Evolutionary conservation across 2,329 filamentous ascomycete genomes (phyloP), one percentile per base, ranked within the genome.

Genomic region (Trichoderma afroharzianum): DNA sequence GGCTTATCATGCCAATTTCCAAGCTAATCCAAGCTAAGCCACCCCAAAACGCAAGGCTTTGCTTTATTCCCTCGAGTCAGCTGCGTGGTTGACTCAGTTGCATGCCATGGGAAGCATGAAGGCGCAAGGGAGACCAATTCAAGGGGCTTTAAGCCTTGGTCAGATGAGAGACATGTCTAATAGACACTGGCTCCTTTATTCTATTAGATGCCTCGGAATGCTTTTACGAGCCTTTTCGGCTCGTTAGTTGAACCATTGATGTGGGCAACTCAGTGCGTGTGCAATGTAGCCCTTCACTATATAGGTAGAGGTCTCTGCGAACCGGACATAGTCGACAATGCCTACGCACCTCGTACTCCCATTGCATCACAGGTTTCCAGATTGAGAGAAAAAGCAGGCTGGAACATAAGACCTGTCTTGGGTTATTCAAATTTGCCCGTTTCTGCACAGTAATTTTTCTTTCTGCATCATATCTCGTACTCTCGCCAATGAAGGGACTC

Each of bases 401-500:
- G 12, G 15, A 43, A n/a, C 39, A n/a, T 43, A 0, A 43, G 2
- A 8, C 3, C 3, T n/a, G 15, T n/a, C 39, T 43, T 4, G 15
- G 39, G 39, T 43, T 43, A 4, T 18, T 43, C 15, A n/a, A 12
- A 28, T 28, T 3, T 53, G 5, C 5, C 21, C 18, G 3, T 32
- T 30, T 3, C 26, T 14, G 28, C 32, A 57, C 6, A 66, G 21
- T 39, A 5, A n/a, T 30, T 67, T 15, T 4, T 21, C 6, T 6
- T 28, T 8, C 7, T 26, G 30, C n/a, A 33, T 36, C 30, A n/a
- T 43, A 30, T 11, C 50, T 21, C 39, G 15, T 32, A 63, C 32
- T 15, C 33, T 67, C 64, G 18, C 33, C 63, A 57, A 67, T 67
- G 63, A 67, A 67, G 32, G 18, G 63, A 21, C 28, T 67, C 63